Evolutionary conservation across 768 basidiomycete genomes (phyloP), one percentile per base, ranked within the genome.

Genomic region (Tulasnella sp.): DNA sequence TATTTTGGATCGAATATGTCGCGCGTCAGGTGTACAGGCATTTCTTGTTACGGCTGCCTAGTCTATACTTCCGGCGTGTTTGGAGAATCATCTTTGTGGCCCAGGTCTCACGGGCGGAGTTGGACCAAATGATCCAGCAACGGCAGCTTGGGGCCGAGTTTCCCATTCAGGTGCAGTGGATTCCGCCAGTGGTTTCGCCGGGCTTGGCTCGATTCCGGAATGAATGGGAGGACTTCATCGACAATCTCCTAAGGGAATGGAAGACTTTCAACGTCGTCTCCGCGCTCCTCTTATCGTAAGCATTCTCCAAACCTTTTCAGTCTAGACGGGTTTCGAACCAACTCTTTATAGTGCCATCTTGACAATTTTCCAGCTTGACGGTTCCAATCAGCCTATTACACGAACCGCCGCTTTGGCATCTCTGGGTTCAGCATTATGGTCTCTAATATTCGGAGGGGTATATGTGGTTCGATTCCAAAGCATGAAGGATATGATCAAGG

Each of bases 51-150:
- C 87, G 89, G 19, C 86, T 94, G n/a, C 93, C 93, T 1, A 87
- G 90, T 0, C 84, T 93, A 79, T 94, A 94, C 80, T 94, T 93
- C 82, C 87, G 90, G 2, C 89, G 93, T 2, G 93, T 94, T 31
- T 88, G 91, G 2, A 86, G 88, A 69, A 87, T 93, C 36, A 93
- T 93, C 78, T 87, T 91, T 79, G 91, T 92, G 76, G 92, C 92
- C 1, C 90, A 93, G 74, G 87, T 94, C 71, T 91, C 91, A 80
- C 86, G 86, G 77, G 91, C 89, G 11, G 93, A 94, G 80, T 87
- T 94, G 2, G 82, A 84, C 76, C 81, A 83, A 7, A 81, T 86
- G 74, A 84, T 85, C 37, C 83, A 82, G 25, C 67, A 42, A 31
- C 12, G 75, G 36, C 64, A 69, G 25, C 45, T 70, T 12, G 75